Evolutionary conservation across 2,329 filamentous ascomycete genomes (phyloP).

Genomic region (Gaeumannomyces tritici): DNA sequence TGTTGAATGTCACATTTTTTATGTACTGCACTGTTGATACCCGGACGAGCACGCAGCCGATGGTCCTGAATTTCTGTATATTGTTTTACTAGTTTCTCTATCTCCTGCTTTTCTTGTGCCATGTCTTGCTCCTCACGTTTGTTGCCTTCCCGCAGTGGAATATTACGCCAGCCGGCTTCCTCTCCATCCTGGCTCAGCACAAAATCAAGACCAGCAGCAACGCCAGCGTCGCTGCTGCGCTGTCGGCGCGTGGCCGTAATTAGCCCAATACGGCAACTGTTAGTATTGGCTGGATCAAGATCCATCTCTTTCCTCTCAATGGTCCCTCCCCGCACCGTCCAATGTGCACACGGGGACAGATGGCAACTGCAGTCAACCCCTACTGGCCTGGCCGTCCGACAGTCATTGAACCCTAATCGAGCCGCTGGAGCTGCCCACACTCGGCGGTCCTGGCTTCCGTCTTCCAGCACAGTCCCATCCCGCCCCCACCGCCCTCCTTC

Average conservation of each 20-base stretch:
- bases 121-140: background rate
- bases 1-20: background rate
- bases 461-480: too few species aligned
- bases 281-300: background rate
- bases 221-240: background rate
- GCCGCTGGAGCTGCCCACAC: background rate
- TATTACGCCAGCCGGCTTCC: background rate
- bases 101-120: background rate
- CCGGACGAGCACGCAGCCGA: background rate
- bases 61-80: background rate
- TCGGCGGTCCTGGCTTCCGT: too few species aligned
- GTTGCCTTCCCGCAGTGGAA: background rate
- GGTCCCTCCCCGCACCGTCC: background rate
- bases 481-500: background rate
- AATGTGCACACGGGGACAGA: background rate
- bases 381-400: too few species aligned
- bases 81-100: background rate
- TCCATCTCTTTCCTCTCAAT: background rate
- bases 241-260: background rate
- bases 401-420: background rate
- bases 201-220: background rate
- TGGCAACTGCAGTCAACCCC: too few species aligned
- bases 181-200: background rate
- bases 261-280: background rate
- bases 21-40: background rate